Base-by-base conservation (phyloP, 2,329 filamentous ascomycete species). In the Pseudopyrenochaeta lycopersici region DNA sequence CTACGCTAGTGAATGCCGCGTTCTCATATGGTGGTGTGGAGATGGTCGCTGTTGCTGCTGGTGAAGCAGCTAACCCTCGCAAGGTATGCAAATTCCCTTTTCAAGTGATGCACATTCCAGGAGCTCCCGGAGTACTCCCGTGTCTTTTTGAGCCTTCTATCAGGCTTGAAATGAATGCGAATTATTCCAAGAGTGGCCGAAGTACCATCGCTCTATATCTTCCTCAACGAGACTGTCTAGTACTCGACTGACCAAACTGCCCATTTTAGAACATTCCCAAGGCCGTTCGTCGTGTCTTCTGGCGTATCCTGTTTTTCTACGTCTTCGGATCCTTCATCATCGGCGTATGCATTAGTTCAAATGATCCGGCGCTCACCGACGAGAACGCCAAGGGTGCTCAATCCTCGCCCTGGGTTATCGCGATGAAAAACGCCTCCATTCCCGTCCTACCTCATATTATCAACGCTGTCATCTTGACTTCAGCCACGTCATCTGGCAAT, bases 401-500 rank as follows among this genome's bases (percentile, higher is more conserved):
- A 46, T 63, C 58, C 39, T 76, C 73, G 7, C 75, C 70, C 6
- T 76, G 72, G 68, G 70, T 93, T 54, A 90, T 92, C 58, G 90
- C 89, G 15, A 86, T 88, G 32, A 81, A 83, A 10, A 83, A 85
- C 27, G 90, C 89, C 2, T 86, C 88, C 0, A 87, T 92, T 52
- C 81, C 79, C 4, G 87, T 83, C 6, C 83, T 92, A 4, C 88
- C 89, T 0, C 86, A 85, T 5, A 84, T 93, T 49, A 87, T 93
- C 75, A 94, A 94, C 71, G 90, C 89, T 31, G 81, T 92, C 21
- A 88, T 93, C 62, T 81, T 92, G 60, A 90, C 87, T 0, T 89
- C 88, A 0, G 89, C 88, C 0, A 88, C 85, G 76, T 91, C 88
- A 0, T 82, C 88, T 0, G 86, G 84, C 0, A 92, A 92, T 62